These are phyloP conservation scores for Hanseniaspora clermontiae DNA, from an alignment of 805 yeast species.

Conservation along the genomic window DNA sequence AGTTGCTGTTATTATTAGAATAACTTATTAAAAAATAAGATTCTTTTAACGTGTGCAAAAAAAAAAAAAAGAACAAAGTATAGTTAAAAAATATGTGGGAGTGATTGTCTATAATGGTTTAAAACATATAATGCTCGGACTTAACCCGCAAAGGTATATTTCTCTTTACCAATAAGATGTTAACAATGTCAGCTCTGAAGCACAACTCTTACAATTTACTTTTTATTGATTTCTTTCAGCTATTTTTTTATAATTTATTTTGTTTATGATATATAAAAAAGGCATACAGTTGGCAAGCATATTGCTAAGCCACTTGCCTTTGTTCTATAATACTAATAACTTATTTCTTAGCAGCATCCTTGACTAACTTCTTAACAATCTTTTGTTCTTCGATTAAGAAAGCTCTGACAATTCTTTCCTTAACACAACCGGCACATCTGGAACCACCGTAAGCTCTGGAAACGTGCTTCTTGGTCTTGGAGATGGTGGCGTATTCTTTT, in stretches of 20 bases:
- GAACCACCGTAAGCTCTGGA: slow-evolving; percentile 99
- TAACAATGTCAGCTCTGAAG: too few relatives aligned
- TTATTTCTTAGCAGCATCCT: slow-evolving; percentile 73
- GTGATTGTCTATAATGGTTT: too few relatives aligned
- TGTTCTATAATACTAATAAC: neutral
- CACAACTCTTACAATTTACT: neutral
- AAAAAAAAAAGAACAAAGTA: neutral
- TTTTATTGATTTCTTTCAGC: neutral
- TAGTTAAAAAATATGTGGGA: too few relatives aligned
- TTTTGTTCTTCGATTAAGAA: slow-evolving; percentile 99
- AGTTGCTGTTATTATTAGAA: neutral
- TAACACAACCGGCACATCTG: slow-evolving; percentile 96
- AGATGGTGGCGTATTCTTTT: slow-evolving; percentile 88
- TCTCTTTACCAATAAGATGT: too few relatives aligned
- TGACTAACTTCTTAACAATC: slow-evolving; percentile 97
- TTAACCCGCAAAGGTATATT: neutral
- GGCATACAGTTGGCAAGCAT: too few relatives aligned
- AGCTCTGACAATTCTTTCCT: slow-evolving; percentile 98
- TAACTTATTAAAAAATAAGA: neutral
- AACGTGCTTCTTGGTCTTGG: slow-evolving; percentile 95
- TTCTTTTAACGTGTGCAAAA: neutral
- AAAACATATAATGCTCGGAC: neutral
- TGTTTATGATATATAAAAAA: neutral
- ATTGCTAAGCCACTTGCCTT: neutral
- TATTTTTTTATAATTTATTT: neutral